Conservation (phyloP, 805 yeast genomes). For the Starmerella geochares region DNA sequence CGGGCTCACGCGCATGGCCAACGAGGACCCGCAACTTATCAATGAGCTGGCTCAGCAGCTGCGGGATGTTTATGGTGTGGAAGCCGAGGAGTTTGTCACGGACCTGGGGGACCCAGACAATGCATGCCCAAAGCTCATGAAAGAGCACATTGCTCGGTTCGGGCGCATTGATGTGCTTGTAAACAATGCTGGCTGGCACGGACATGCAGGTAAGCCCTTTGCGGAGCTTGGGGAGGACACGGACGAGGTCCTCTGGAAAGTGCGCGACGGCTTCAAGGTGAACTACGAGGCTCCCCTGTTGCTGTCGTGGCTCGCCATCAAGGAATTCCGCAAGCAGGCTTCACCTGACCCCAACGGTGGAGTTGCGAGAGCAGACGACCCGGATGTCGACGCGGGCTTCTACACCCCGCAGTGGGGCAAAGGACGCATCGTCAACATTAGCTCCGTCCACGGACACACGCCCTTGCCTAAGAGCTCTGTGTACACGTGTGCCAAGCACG, state of each 20-base stretch:
- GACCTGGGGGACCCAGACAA: slow-evolving; percentile 16
- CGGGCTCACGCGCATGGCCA: slow-evolving; percentile 20
- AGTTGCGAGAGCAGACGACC: background rate
- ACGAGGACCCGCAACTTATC: slow-evolving; percentile 4
- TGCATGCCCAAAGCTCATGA: slow-evolving; percentile 10
- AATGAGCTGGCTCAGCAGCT: slow-evolving; percentile 13
- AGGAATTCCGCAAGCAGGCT: slow-evolving; percentile 14
- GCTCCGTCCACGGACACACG: slow-evolving; percentile 19
- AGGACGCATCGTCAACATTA: slow-evolving; percentile 19
- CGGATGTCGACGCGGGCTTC: slow-evolving; percentile 18
- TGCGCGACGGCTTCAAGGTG: slow-evolving; percentile 19
- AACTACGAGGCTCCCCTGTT: slow-evolving; percentile 18
- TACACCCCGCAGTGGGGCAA: slow-evolving; percentile 17
- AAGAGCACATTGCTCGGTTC: slow-evolving; percentile 10
- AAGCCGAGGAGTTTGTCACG: slow-evolving; percentile 11
- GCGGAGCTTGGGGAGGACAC: slow-evolving; percentile 15
- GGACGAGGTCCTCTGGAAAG: slow-evolving; percentile 7
- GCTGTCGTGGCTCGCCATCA: slow-evolving; percentile 18
- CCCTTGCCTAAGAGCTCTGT: slow-evolving; percentile 17
- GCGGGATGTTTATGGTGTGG: slow-evolving; percentile 10
- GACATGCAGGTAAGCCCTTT: slow-evolving; percentile 16
- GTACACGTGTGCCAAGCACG: slow-evolving; percentile 20
- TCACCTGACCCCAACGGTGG: slow-evolving; percentile 11
- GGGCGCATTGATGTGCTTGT: slow-evolving; percentile 21
- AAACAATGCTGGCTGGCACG: slow-evolving; percentile 21